Percentiles rank a stretch among this genome's conserved stretches.
These are phyloP conservation scores for Setaria italica DNA, from an alignment of 202 grass and related monocot genomes.

Conservation along the genomic window DNA sequence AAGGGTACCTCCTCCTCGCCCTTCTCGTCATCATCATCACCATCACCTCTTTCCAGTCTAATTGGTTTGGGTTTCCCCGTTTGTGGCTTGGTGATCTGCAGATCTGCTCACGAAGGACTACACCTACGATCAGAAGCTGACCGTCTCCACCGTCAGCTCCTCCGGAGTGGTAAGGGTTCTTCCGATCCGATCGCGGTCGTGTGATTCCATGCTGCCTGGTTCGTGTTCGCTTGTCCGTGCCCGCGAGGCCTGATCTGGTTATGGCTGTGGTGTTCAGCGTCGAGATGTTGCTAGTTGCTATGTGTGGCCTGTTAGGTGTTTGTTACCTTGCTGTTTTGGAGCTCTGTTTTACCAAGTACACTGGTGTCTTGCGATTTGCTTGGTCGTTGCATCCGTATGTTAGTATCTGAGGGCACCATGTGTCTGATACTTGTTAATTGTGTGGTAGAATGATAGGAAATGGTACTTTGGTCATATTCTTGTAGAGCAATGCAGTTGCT, in stretches of 20 bases:
- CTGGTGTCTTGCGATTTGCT: background rate
- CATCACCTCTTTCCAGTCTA: slow-evolving; percentile 13
- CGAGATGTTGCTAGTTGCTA: background rate
- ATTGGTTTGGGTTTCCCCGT: slow-evolving; percentile 33
- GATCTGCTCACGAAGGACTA: slow-evolving; percentile 94
- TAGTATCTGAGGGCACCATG: background rate
- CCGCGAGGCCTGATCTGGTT: slow-evolving; percentile 33
- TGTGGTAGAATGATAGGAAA: background rate
- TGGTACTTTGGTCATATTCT: background rate
- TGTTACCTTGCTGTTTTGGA: background rate
- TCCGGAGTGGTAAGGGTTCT: slow-evolving; percentile 78
- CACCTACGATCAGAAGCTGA: slow-evolving; percentile 85
- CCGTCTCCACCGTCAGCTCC: slow-evolving; percentile 67
- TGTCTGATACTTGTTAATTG: slow-evolving; percentile 1
- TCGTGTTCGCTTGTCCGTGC: slow-evolving; percentile 14
- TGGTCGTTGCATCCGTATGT: background rate
- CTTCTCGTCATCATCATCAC: background rate
- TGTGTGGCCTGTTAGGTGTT: background rate
- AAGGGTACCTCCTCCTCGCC: slow-evolving; percentile 43
- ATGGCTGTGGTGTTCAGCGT: background rate
- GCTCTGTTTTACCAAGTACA: background rate
- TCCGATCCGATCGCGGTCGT: slow-evolving; percentile 45
- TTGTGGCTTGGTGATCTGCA: slow-evolving; percentile 55
- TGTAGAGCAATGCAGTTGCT: slow-evolving; percentile 21
- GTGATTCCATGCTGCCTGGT: slow-evolving; percentile 25